Percentiles rank a stretch among this genome's conserved stretches.
Conservation (phyloP, 2,329 filamentous ascomycete genomes). For the Mariannaea sp. region DNA sequence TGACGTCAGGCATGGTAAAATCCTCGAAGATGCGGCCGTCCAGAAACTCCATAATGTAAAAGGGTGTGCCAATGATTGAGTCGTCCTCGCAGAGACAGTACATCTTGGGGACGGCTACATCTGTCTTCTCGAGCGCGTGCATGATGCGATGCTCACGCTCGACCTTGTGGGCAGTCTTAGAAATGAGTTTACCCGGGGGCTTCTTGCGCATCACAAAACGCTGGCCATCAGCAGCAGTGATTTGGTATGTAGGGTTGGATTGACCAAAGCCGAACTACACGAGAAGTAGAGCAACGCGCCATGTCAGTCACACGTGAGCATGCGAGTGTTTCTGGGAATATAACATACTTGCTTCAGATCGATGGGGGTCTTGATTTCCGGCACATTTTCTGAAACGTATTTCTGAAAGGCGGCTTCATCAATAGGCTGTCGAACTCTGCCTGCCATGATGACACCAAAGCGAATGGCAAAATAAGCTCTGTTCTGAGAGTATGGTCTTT, state of each 20-base stretch:
- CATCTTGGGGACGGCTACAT: slow-evolving; percentile 84
- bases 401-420: slow-evolving; percentile 78
- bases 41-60: slow-evolving; percentile 97
- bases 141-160: slow-evolving; percentile 95
- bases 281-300: slow-evolving; percentile 77
- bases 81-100: slow-evolving; percentile 86
- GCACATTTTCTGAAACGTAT: slow-evolving; percentile 80
- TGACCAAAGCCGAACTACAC: slow-evolving; percentile 92
- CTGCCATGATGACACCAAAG: slow-evolving; percentile 66
- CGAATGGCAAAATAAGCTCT: neutral
- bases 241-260: slow-evolving; percentile 94
- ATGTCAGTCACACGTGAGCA: slow-evolving; percentile 12
- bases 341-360: slow-evolving; percentile 81
- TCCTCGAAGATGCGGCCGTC: slow-evolving; percentile 94
- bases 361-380: slow-evolving; percentile 79
- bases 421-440: slow-evolving; percentile 86
- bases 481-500: too few species aligned
- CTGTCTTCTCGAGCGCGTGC: slow-evolving; percentile 75
- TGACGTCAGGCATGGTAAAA: slow-evolving; percentile 75
- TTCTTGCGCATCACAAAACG: slow-evolving; percentile 96
- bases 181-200: slow-evolving; percentile 90
- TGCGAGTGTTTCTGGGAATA: neutral
- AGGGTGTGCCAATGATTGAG: slow-evolving; percentile 81
- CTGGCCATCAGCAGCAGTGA: slow-evolving; percentile 71
- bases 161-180: slow-evolving; percentile 92